Conservation (phyloP, 192 early-diverging fungal species). For the Entomortierella lignicola region DNA sequence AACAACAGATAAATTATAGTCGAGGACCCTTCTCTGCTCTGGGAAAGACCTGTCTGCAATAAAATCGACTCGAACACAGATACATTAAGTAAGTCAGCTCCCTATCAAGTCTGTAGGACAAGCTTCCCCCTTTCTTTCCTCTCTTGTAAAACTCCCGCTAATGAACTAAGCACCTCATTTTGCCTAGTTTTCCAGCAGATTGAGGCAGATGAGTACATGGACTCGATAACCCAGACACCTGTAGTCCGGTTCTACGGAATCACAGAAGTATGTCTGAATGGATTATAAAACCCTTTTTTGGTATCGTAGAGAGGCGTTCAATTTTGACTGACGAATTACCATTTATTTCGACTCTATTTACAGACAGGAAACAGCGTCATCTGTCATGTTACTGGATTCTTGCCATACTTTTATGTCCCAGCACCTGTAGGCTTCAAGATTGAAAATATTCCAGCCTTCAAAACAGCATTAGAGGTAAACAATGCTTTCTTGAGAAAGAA, state of each 20-base stretch:
- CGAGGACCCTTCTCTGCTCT: slow-evolving; percentile 50
- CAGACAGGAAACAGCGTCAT: slow-evolving; percentile 88
- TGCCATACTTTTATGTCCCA: slow-evolving; percentile 94
- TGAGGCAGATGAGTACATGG: slow-evolving; percentile 89
- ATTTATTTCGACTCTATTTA: not conserved
- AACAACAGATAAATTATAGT: slow-evolving; percentile 9
- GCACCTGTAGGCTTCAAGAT: slow-evolving; percentile 84
- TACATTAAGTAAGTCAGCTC: slow-evolving; percentile 36
- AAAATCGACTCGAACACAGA: slow-evolving; percentile 51
- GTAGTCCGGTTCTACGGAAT: slow-evolving; percentile 87
- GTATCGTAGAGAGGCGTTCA: not conserved
- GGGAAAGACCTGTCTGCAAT: slow-evolving; percentile 39
- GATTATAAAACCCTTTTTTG: not conserved
- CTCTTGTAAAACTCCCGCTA: not conserved
- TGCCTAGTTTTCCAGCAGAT: slow-evolving; percentile 93
- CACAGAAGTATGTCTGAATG: slow-evolving; percentile 69
- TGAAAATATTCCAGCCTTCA: slow-evolving; percentile 66
- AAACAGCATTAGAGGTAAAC: slow-evolving; percentile 65
- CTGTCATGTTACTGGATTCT: slow-evolving; percentile 91
- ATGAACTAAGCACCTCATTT: not conserved
- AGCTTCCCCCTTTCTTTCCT: not conserved
- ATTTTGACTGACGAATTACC: not conserved
- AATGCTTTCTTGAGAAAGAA: too few relatives aligned
- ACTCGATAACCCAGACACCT: slow-evolving; percentile 60
- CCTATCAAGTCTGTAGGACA: not conserved